Evolutionary conservation across 768 basidiomycete species (phyloP), one percentile per base, ranked within the genome.

Genomic region (Macrolepiota albuminosa): DNA sequence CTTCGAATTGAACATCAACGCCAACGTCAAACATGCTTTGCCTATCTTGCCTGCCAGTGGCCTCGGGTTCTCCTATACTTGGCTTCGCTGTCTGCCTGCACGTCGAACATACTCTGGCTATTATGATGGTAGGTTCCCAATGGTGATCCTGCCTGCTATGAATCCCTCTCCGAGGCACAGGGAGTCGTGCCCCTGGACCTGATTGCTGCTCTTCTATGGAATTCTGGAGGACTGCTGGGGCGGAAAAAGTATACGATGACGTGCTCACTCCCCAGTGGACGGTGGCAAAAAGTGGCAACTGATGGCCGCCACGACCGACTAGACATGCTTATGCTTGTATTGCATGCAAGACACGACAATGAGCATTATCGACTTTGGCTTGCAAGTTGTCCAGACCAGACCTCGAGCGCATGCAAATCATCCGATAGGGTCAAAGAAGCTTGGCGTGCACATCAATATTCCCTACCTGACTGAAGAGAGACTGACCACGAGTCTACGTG

Each of bases 61-160:
- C 40, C 18, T 42, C 18, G 26, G 26, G 14, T 6, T 31, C 49
- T 26, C 26, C 16, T 24, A 6, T 1, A n/a, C 34, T 16, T 13
- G 3, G 53, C 53, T 54, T 54, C 53, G 53, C 18, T 54, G 53
- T 50, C 51, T 26, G 21, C 11, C 26, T 29, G 24, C 29, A 31
- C 34, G 57, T 52, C 50, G 7, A 58, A 33, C 49, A 58, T 40
- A 8, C 57, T 58, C 49, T 58, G 33, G 40, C 29, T 54, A 18
- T 24, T 24, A 13, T 37, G 46, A 47, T 34, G 24, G 18, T 37
- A 14, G 45, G 21, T 26, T 48, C 18, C 16, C 18, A 40, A 10
- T 16, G 57, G 48, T 18, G 33, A n/a, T 26, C 16, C 34, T 21
- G 42, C 31, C 4, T 34, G 34, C 50, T n/a, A 51, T 24, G 24